Evolutionary conservation across 805 yeast genomes (phyloP).

Genomic region (Wickerhamomyces chambardii): DNA sequence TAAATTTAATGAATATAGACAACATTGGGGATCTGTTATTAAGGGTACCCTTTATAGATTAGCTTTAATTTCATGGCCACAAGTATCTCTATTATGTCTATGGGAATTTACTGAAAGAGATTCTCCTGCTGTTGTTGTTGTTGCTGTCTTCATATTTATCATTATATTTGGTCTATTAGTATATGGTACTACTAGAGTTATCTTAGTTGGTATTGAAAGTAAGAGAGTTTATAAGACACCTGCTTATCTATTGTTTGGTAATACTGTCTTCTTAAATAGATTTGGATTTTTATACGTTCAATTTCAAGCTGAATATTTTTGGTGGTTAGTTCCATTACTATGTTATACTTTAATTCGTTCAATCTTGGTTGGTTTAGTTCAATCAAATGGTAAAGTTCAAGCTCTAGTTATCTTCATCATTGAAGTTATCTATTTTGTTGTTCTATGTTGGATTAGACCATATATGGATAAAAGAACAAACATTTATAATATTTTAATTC

Average conservation of each 20-base stretch:
- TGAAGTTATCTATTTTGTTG: constrained; percentile 63
- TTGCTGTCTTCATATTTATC: constrained; percentile 64
- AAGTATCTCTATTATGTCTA: constrained; percentile 66
- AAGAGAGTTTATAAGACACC: constrained; percentile 74
- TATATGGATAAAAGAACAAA: constrained; percentile 94
- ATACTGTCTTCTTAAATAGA: constrained; percentile 67
- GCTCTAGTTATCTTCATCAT: constrained; percentile 68
- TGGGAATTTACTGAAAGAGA: constrained; percentile 88
- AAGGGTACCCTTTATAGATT: constrained; percentile 87
- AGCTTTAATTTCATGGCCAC: constrained; percentile 81
- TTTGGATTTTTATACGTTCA: constrained; percentile 92
- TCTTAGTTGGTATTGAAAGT: constrained; percentile 68
- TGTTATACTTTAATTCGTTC: constrained; percentile 65
- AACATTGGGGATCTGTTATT: constrained; percentile 74
- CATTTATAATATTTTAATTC: constrained; percentile 82
- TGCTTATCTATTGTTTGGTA: constrained; percentile 85
- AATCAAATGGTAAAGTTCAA: constrained; percentile 71
- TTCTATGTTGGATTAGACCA: constrained; percentile 68
- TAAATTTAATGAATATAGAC: constrained; percentile 69
- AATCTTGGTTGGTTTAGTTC: constrained; percentile 80
- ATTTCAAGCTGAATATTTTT: constrained; percentile 80
- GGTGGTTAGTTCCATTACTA: constrained; percentile 65
- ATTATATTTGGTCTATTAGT: constrained; percentile 49
- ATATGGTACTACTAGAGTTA: constrained; percentile 70
- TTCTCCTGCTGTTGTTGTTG: constrained; percentile 73